A percentile compares a stretch with the other conserved stretches of the same genome.
Evolutionary conservation across 306 rosid genomes (phyloP).

Genomic region (Medicago arabica): DNA sequence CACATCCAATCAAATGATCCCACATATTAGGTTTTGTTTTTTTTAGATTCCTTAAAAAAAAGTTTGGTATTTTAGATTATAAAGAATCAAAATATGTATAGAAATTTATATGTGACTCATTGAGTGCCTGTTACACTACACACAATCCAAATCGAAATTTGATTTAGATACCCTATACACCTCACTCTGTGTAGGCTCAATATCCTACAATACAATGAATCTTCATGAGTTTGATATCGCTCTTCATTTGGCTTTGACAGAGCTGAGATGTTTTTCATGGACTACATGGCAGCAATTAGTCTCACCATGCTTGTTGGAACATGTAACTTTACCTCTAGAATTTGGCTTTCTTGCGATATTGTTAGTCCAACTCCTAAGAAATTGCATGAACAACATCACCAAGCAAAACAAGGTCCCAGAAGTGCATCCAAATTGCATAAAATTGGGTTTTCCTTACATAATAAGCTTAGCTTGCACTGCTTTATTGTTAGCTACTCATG

Average conservation of each 20-base stretch:
- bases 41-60: too few relatives aligned
- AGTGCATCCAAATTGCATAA: constrained; percentile 39
- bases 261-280: constrained; percentile 34
- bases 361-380: constrained; percentile 44
- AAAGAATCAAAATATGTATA: too few relatives aligned
- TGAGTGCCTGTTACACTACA: neutral
- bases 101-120: neutral
- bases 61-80: too few relatives aligned
- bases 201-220: neutral
- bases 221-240: constrained; percentile 13
- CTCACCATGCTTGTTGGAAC: constrained; percentile 78
- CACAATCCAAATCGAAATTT: neutral
- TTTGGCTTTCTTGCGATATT: constrained; percentile 54
- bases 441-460: constrained; percentile 56
- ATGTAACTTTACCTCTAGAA: constrained; percentile 61
- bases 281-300: constrained; percentile 58
- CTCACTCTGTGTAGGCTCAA: neutral
- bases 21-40: too few relatives aligned
- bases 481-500: constrained; percentile 53
- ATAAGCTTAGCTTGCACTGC: constrained; percentile 57
- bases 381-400: constrained; percentile 31
- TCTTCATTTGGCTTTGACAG: constrained; percentile 48
- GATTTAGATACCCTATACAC: neutral
- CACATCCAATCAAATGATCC: too few relatives aligned
- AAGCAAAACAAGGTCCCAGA: constrained; percentile 49